Evolutionary conservation across 306 rosid genomes (phyloP), one percentile per base, ranked within the genome.

Genomic region (cucumber (Cucumis sativus)): DNA sequence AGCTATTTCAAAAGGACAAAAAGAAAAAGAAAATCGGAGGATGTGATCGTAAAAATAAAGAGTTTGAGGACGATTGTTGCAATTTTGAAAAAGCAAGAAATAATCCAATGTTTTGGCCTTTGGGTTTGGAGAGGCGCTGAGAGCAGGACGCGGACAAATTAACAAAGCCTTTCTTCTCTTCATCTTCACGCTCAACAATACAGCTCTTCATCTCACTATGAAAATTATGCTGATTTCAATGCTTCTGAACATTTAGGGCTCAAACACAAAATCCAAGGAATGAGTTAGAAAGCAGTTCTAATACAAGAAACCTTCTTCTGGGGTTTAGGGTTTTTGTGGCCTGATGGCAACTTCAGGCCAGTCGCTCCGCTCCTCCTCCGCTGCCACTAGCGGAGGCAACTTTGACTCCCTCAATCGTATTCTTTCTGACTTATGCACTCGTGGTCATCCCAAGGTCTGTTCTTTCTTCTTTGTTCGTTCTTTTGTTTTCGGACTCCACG

Each of bases 361-460:
- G 90, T 57, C 90, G 28, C 89, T 85, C 83, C 85, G 84, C 9
- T 88, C 84, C 43, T 64, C 82, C 41, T 52, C 97, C 49, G 86
- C 77, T 23, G 82, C 82, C 28, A 81, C 82, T 4, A 62, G 80
- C 10, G 88, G 88, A 20, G 92, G 90, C 18, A 89, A 83, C 78
- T 87, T 85, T 49, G 97, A 92, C 61, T 87, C 93, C 2, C 98
- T 95, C 63, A 95, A 88, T 76, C 97, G 97, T 25, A 92, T 90
- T 79, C 88, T 95, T 49, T 80, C 86, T 18, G 97, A 92, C 87
- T 96, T 95, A 83, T 95, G 96, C 88, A 87, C 89, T 54, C 97
- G 99, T 18, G 97, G 90, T 64, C 84, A 79, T 78, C 93, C 97
- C 49, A 95, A 90, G 96, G 98, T 87, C 0, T 37, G 20, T 20